Percentiles rank a stretch among this genome's conserved stretches.
phyloP scores from a whole-genome alignment of 345 rosid genomes.

The Sonneratia caseolaris region DNA sequence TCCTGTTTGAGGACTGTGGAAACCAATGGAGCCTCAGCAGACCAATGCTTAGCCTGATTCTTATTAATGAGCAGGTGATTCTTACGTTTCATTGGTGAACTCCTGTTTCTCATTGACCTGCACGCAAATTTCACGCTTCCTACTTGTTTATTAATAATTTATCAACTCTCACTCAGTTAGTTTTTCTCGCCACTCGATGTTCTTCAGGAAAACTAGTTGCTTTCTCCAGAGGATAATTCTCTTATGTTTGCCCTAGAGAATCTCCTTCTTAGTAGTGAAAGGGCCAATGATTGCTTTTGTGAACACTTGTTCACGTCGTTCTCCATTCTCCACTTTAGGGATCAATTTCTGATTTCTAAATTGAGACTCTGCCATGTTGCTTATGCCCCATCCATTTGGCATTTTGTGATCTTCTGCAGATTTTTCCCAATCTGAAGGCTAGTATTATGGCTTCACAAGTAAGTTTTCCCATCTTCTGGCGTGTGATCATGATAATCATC shows the following conservation, averaged over 20 bases:
- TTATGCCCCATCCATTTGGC: slow-evolving; percentile 3
- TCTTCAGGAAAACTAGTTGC: neutral
- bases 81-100: neutral
- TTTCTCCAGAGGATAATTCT: neutral
- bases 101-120: neutral
- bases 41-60: slow-evolving; percentile 90
- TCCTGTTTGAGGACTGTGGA: slow-evolving; percentile 89
- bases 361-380: too few relatives aligned
- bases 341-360: neutral
- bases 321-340: neutral
- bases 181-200: neutral
- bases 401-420: slow-evolving; percentile 35
- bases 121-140: neutral
- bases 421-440: slow-evolving; percentile 77
- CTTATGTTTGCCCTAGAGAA: neutral
- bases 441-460: slow-evolving; percentile 92
- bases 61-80: slow-evolving; percentile 74
- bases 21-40: slow-evolving; percentile 99
- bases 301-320: neutral
- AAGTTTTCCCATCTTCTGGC: slow-evolving; percentile 7
- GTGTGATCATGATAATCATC: neutral
- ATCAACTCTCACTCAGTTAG: neutral
- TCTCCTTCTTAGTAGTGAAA: neutral
- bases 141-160: slow-evolving; percentile 1
- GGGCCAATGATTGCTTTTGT: neutral